A percentile compares a stretch with the other conserved stretches of the same genome.
Evolutionary conservation across 768 basidiomycete species (phyloP).

Genomic region (Psilocybe cubensis): DNA sequence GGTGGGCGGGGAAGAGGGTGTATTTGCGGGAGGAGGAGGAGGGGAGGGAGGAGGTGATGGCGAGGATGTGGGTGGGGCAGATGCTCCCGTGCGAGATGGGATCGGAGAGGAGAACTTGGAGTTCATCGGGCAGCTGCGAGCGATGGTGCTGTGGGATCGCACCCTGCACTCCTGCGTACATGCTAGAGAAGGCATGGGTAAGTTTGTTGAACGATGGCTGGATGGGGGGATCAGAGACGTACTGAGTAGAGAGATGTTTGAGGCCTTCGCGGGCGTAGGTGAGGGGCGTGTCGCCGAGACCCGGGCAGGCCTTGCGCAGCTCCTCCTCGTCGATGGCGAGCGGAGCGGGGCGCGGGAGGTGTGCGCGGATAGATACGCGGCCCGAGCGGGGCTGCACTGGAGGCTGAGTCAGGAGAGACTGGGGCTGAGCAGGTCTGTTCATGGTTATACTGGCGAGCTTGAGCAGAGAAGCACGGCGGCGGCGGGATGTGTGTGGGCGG

Average conservation of each 20-base stretch:
- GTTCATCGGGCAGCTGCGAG: slow-evolving; percentile 11
- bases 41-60: slow-evolving; percentile 1
- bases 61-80: slow-evolving; percentile 21
- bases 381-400: no score
- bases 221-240: slow-evolving; percentile 1
- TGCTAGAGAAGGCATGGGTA: slow-evolving; percentile 12
- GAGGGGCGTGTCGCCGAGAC: slow-evolving; percentile 12
- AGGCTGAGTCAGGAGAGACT: no score
- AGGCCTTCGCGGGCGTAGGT: slow-evolving; percentile 10
- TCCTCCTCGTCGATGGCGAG: not conserved
- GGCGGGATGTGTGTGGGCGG: not conserved
- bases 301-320: slow-evolving; percentile 8
- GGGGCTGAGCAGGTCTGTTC: no score
- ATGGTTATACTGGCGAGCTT: slow-evolving; percentile 8
- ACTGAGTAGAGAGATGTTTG: slow-evolving; percentile 9
- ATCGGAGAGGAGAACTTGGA: slow-evolving; percentile 17
- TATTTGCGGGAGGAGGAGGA: not conserved
- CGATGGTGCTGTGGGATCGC: slow-evolving; percentile 5
- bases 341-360: slow-evolving; percentile 2
- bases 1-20: slow-evolving; percentile 18
- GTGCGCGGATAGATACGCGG: slow-evolving; percentile 9
- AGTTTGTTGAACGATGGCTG: not conserved
- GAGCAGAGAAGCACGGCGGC: not conserved
- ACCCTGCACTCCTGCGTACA: slow-evolving; percentile 15
- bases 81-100: not conserved